Percentiles rank a stretch among this genome's conserved stretches.
Evolutionary conservation across 495 filamentous ascomycete genomes (phyloP).

Genomic region (Penicillium longicatenatum): DNA sequence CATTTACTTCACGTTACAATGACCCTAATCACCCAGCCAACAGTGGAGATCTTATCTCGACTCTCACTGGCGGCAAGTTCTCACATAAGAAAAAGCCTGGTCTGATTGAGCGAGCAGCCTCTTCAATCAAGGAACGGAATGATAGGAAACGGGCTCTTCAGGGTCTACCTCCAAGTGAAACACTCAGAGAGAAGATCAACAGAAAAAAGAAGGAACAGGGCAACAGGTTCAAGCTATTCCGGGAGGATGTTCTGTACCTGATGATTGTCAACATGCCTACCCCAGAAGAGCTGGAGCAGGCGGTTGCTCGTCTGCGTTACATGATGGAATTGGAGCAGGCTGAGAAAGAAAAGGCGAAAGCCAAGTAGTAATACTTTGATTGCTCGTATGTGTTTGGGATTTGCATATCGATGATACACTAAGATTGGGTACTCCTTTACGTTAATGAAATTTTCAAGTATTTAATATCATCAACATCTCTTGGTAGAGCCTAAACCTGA

Average conservation of each 20-base stretch:
- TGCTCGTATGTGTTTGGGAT: background rate
- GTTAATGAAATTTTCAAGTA: too few relatives aligned
- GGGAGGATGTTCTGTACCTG: background rate
- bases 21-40: conserved; percentile 22
- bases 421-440: background rate
- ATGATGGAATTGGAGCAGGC: background rate
- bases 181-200: background rate
- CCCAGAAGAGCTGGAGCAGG: background rate
- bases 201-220: background rate
- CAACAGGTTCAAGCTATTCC: background rate
- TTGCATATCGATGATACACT: background rate
- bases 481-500: too few relatives aligned
- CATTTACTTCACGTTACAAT: conserved; percentile 16
- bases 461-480: too few relatives aligned
- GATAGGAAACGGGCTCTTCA: background rate
- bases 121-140: background rate
- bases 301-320: background rate
- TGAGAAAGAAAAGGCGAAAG: background rate
- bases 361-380: background rate
- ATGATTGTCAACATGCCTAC: conserved; percentile 3
- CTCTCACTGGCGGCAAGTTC: conserved; percentile 16
- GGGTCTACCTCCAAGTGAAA: background rate
- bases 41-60: conserved; percentile 16
- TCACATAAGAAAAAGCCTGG: background rate
- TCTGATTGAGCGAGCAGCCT: background rate